Evolutionary conservation across 768 basidiomycete species (phyloP), one percentile per base, ranked within the genome.

Genomic region (Boletus speciosus): DNA sequence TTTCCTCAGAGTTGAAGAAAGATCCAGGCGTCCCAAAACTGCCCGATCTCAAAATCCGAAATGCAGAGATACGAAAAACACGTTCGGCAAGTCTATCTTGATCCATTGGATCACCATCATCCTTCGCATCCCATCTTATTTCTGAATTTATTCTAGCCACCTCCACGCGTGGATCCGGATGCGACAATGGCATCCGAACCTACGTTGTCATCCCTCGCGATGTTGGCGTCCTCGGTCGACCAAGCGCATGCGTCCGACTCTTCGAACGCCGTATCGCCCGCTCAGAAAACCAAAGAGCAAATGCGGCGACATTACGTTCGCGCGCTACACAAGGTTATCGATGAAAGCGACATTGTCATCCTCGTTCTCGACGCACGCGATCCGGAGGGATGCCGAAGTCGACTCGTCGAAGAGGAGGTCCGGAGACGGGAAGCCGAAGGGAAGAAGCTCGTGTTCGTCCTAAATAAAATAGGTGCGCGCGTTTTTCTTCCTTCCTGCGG

Each of bases 381-480:
- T 75, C 96, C 97, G 2, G 89, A 96, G 54, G 95, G 96, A 0
- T 95, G 93, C 39, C 74, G 96, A 59, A 96, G 93, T 71, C 78
- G 88, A 48, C 78, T 96, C 37, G 93, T 98, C 5, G 97, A 99
- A 69, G 92, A 96, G 65, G 95, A 97, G 68, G 93, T 97, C 1
- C 77, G 89, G 42, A 76, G 91, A 58, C 78, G 90, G 35, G 93
- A 95, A 66, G 76, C 75, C 23, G 90, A 96, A 58, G 90, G 94
- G 8, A 99, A 99, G 77, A 90, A 85, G 66, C 74, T 98, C 31
- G 85, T 99, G 2, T 92, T 93, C 50, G 92, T 98, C 3, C 69
- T 99, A n/a, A 98, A 98, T 71, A 98, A 99, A 75, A 89, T 97
- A 54, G 96, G 96, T 93, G 56, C 53, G 85, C n/a, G 49, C 12